Evolutionary conservation across 306 rosid species (phyloP), one percentile per base, ranked within the genome.

Genomic region (Pterocarpus macrocarpus): DNA sequence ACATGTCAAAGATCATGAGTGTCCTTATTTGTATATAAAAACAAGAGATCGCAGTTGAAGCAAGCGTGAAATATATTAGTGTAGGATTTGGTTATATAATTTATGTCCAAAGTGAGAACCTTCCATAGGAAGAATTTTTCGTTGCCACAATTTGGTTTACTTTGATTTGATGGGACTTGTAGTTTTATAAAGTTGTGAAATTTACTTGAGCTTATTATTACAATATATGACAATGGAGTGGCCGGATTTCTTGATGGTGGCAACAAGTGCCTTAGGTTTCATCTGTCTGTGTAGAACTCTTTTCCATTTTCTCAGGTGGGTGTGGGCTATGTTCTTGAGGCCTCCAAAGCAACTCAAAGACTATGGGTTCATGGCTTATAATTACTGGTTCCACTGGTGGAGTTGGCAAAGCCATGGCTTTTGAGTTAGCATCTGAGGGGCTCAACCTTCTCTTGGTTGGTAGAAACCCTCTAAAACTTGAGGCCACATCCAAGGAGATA

Each of bases 331-430:
- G 36, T 82, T 88, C 66, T 76, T 94, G 35, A 82, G 98, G 74
- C 83, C 92, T 45, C 30, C 92, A 32, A 92, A 88, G 73, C 16
- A 92, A 15, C 95, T 90, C 75, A 89, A 76, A 79, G 11, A 57
- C 32, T 92, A 92, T 64, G n/a, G 98, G 98, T 66, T 87, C 97
- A 1, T 94, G 98, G 98, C 92, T 87, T 2, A 14, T 94, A 13
- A 45, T 94, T 66, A 92, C 97, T 1, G 98, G 98, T 8, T 86
- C 97, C 73, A 94, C 97, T 0, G 97, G 91, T 16, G 98, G 98
- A 53, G 92, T 94, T 3, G 97, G 98, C 2, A 94, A 90, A 68
- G 92, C 97, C 69, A 58, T 92, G 38, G 91, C 97, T 58, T 44
- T 56, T 69, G 91, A 91, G 66, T 78, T 94, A 0, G 97, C 97